Evolutionary conservation across 768 basidiomycete genomes (phyloP), one percentile per base, ranked within the genome.

Genomic region (Infundibulicybe gibba): DNA sequence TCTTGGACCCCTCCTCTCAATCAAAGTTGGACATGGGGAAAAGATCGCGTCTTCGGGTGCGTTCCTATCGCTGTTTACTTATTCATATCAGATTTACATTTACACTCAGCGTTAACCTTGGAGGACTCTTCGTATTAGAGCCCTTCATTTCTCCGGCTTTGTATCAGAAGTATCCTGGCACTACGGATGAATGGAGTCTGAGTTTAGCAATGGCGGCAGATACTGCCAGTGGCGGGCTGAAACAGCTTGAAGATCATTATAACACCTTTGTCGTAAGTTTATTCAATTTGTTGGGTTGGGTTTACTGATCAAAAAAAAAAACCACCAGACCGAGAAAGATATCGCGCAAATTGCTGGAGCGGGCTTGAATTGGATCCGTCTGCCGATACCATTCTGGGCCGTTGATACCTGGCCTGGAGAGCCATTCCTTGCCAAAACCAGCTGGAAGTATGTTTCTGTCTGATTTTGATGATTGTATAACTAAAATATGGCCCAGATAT

Each of bases 291-390:
- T 8, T 8, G 17, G 17, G 5, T 40, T 54, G 16, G 17, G 32
- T 42, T 16, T 33, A 38, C 35, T 4, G 10, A 38, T 3, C 10
- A 38, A n/a, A 14, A 25, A 19, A 3, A 10, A 19, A n/a, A 3
- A 38, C 10, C 35, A 3, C 14, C 51, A 93, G 89, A 94, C 92
- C 41, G 93, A 95, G 63, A 70, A 88, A 67, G 93, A 95, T 67
- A 83, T 94, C 50, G 92, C 92, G 32, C 74, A 85, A 60, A 94
- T 97, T 49, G 90, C 93, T 39, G 87, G 80, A 12, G 92, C 90
- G 15, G 94, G 93, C 11, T 66, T 95, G 47, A 93, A 90, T 67
- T 94, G 87, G 83, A 69, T 94, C 47, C 77, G 90, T 10, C 59
- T 94, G 15, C 88, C 90, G 1, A 78, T 94, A 38, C 87, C 90